Conservation (phyloP, 2,329 filamentous ascomycete species). For the Aspergillus pseudoviridinutans region DNA sequence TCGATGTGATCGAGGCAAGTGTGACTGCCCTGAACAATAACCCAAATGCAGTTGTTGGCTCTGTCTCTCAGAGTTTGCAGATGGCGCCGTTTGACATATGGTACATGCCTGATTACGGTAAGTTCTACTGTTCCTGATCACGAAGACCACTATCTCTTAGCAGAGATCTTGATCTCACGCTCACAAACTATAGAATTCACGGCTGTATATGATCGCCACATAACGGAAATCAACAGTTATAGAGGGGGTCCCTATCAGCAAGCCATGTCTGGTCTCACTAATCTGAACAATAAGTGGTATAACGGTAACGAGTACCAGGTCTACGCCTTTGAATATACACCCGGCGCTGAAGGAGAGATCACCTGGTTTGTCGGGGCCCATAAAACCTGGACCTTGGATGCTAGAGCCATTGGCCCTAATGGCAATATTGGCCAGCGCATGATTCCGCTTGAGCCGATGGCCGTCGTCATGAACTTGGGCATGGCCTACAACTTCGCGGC, state of each 20-base stretch:
- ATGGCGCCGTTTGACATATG: conserved; percentile 67
- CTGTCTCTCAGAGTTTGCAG: conserved; percentile 64
- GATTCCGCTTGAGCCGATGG: conserved; percentile 65
- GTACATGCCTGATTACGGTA: conserved; percentile 61
- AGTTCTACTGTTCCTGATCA: conserved; percentile 3
- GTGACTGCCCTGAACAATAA: conserved; percentile 51
- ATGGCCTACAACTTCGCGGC: conserved; percentile 64
- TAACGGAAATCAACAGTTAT: conserved; percentile 58
- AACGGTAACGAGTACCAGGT: conserved; percentile 60
- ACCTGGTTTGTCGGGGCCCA: conserved; percentile 66
- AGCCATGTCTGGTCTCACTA: conserved; percentile 58
- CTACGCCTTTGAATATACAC: conserved; percentile 61
- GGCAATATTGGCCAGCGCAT: conserved; percentile 65
- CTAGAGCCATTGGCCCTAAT: conserved; percentile 59
- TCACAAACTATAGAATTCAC: conserved; percentile 48
- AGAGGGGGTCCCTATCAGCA: conserved; percentile 61
- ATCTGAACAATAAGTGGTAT: conserved; percentile 64
- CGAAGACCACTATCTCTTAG: not conserved
- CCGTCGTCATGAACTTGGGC: conserved; percentile 65
- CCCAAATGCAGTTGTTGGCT: conserved; percentile 50
- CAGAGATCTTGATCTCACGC: not conserved
- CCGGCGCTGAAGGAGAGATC: conserved; percentile 57
- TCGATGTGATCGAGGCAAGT: conserved; percentile 69
- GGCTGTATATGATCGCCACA: conserved; percentile 58
- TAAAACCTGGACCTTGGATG: conserved; percentile 62